Base-by-base conservation (phyloP, 768 basidiomycete genomes). In the Leucocoprinus birnbaumii region DNA sequence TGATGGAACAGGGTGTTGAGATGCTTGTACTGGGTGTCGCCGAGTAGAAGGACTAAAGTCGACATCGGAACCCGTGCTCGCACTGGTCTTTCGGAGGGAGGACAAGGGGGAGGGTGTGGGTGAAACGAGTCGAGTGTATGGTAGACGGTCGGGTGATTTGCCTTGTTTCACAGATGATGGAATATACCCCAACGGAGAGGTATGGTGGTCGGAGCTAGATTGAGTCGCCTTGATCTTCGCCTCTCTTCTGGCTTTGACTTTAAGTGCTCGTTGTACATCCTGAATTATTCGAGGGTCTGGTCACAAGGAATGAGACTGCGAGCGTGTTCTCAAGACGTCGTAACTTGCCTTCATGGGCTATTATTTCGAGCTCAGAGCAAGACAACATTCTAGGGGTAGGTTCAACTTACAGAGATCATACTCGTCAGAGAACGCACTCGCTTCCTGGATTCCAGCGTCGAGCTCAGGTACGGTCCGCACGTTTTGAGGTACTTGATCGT, bases 271-370 rank as follows among this genome's bases (percentile, higher is more conserved):
- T 60, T 91, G 87, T 5, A 92, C 87, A 58, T 91, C 90, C 65
- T 87, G 88, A 51, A 91, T 66, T 58, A 92, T 86, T 60, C 78
- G 78, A n/a, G 89, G 87, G 71, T 92, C 89, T 92, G 67, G 45
- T 38, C 22, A 31, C 53, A 37, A 42, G 37, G 21, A 24, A 62
- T 46, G 59, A 44, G 42, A 48, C 21, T 42, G 13, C 41, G 7
- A 40, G 19, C 35, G 16, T 34, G 2, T n/a, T 38, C 35, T 18
- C 10, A 21, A 1, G 45, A 42, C n/a, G 22, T 41, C 7, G 18
- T 34, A 5, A 35, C 75, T 73, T 77, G 78, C 89, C 89, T 82
- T 91, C 88, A 44, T 86, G 86, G 49, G 89, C 89, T 90, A 58
- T 16, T 10, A 16, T 61, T 42, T 44, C 9, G 13, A 55, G 47